phyloP scores from a whole-genome alignment of 805 yeast species.

The Naumovozyma dairenensis region DNA sequence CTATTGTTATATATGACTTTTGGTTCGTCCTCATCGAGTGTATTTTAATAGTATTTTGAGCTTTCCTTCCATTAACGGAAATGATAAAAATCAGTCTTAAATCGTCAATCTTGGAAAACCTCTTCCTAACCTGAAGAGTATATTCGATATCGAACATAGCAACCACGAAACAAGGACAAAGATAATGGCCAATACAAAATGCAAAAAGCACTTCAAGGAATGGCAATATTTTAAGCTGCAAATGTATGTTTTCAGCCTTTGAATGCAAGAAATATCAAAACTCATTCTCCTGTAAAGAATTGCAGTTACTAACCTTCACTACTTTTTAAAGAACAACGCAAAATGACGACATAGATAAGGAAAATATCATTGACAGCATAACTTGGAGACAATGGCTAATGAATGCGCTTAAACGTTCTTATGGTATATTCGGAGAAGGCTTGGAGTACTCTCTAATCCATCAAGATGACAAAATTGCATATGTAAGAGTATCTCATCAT shows the following conservation, averaged over 20 bases:
- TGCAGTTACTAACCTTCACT: not conserved
- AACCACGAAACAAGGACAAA: too few relatives aligned
- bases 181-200: too few relatives aligned
- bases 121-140: too few relatives aligned
- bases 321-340: slow-evolving; percentile 15
- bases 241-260: slow-evolving; percentile 14
- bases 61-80: too few relatives aligned
- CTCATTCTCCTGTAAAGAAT: not conserved
- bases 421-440: slow-evolving; percentile 35
- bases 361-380: slow-evolving; percentile 23
- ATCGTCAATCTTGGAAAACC: too few relatives aligned
- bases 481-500: slow-evolving; percentile 20
- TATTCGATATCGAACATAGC: too few relatives aligned
- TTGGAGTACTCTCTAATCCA: slow-evolving; percentile 28
- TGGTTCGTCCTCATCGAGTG: too few relatives aligned
- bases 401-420: slow-evolving; percentile 28
- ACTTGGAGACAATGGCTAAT: slow-evolving; percentile 33
- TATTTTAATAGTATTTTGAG: too few relatives aligned
- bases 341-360: slow-evolving; percentile 12
- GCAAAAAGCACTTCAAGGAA: slow-evolving; percentile 8
- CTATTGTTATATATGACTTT: too few relatives aligned
- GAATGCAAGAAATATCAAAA: too few relatives aligned
- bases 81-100: too few relatives aligned
- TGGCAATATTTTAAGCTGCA: slow-evolving; percentile 20
- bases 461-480: slow-evolving; percentile 16